Evolutionary conservation across 2,329 filamentous ascomycete genomes (phyloP), one percentile per base, ranked within the genome.

Genomic region (Scopulariopsis brevicaulis): DNA sequence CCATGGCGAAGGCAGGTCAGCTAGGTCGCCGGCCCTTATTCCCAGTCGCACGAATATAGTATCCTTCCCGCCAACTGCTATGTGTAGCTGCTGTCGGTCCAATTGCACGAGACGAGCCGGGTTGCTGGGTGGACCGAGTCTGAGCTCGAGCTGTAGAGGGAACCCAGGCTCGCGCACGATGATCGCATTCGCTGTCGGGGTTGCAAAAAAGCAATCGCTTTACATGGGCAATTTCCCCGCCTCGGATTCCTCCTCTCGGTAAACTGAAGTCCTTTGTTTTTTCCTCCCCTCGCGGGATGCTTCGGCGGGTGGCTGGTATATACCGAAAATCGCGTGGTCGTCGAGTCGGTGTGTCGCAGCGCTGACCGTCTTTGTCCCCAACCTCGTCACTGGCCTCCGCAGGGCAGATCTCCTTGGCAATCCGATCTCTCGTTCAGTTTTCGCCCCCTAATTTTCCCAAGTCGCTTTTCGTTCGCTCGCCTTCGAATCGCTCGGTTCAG

Each of bases 1-100:
- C 81, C 81, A 84, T 84, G 18, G 22, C 48, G 56, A 32, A 25
- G 35, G 55, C 24, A 35, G 55, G 48, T 40, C 34, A 43, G 48
- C 55, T 40, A 11, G n/a, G 24, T 25, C 18, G 20, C 28, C n/a
- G n/a, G 24, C 14, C 18, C 18, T 40, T 50, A 50, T 24, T 50
- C 8, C 46, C 20, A 32, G 43, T 56, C 43, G 40, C 28, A 55
- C 34, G 34, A 28, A 54, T 34, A 35, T 34, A n/a, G 28, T 15
- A 50, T 50, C n/a, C n/a, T 50, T n/a, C 18, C 20, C 20, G 20
- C 46, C 46, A 14, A 7, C n/a, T 24, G 20, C 12, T 11, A 11
- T 50, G 46, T n/a, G 40, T 46, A n/a, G 12, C 7, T 50, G 46
- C n/a, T 24, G 46, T 50, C 8, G 46, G 46, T n/a, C 20, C 20